Base-by-base conservation (phyloP, 2,329 filamentous ascomycete genomes). In the Diplodia scrobiculata region DNA sequence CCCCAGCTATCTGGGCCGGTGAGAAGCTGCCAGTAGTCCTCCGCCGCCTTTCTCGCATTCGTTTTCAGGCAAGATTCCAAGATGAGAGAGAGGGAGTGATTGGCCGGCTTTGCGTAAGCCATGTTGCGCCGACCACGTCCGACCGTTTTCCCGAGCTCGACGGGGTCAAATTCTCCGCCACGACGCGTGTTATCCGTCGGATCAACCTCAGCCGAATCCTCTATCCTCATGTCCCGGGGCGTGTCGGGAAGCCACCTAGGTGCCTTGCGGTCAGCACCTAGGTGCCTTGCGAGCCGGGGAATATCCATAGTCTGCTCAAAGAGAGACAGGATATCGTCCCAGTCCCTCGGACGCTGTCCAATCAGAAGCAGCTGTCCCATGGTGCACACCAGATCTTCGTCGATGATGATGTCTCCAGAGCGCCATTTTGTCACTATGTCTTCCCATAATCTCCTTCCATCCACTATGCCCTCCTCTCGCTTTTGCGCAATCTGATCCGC, bases 261-360 rank as follows among this genome's bases (percentile, higher is more conserved):
- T 38, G 29, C 29, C 17, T 13, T 34, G 3, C 19, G 21, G 10
- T n/a, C 29, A 17, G 11, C 32, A 45, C 48, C 64, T n/a, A 54
- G 55, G 76, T 70, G 64, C 25, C 0, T 71, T 72, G 41, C 75
- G 76, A 81, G 70, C 80, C 86, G 85, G 38, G 89, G 86, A 50
- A 97, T 84, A 54, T 86, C 84, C 87, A 94, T 93, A 0, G 92
- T 91, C 77, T 97, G 89, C 70, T 92, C 84, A n/a, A 96, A 78
- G 21, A 97, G 81, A 47, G 86, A 85, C 25, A 97, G 83, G 1
- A 97, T 81, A 71, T 91, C 86, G 68, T 89, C 86, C 76, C 84
- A 88, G 70, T 95, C 88, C 59, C 82, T 77, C 19, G 84, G 80
- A 11, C 83, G 78, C 41, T 77, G 79, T 17, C 90, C 87, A 59